Conservation (phyloP, 164 flowering plant species). For the Berberis thunbergii region DNA sequence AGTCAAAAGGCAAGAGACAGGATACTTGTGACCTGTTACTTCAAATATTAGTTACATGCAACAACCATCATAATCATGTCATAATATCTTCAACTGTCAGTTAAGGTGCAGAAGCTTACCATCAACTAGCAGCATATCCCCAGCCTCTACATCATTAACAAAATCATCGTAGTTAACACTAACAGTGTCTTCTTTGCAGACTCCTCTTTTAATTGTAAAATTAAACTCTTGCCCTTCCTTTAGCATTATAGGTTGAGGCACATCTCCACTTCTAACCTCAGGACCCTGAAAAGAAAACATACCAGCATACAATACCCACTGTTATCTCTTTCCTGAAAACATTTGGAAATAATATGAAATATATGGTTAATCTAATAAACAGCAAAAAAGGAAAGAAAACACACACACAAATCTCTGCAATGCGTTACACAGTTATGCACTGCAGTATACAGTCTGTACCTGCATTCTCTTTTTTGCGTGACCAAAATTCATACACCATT, state of each 20-base stretch:
- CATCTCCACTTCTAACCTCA: slow-evolving; percentile 98
- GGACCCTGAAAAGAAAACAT: slow-evolving; percentile 56
- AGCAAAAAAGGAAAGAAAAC: too few species aligned
- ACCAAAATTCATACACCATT: too few species aligned
- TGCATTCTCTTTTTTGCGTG: too few species aligned
- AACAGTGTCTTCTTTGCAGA: slow-evolving; percentile 69
- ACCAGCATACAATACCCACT: neutral
- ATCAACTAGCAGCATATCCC: slow-evolving; percentile 85
- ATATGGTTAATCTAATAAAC: too few species aligned
- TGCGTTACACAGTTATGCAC: too few species aligned
- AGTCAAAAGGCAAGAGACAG: too few species aligned
- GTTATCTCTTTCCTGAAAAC: neutral
- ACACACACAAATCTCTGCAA: too few species aligned
- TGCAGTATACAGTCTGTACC: too few species aligned
- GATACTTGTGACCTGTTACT: too few species aligned
- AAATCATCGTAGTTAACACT: slow-evolving; percentile 98
- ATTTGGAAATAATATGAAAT: neutral
- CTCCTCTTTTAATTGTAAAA: slow-evolving; percentile 88
- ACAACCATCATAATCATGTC: too few species aligned
- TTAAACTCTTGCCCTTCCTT: slow-evolving; percentile 88
- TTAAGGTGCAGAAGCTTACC: slow-evolving; percentile 35
- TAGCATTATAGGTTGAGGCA: slow-evolving; percentile 78
- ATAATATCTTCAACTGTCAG: too few species aligned
- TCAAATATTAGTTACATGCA: too few species aligned
- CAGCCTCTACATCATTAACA: slow-evolving; percentile 88